These are phyloP conservation scores for Mikania micrantha DNA, from an alignment of 129 eudicot species.

Conservation along the genomic window DNA sequence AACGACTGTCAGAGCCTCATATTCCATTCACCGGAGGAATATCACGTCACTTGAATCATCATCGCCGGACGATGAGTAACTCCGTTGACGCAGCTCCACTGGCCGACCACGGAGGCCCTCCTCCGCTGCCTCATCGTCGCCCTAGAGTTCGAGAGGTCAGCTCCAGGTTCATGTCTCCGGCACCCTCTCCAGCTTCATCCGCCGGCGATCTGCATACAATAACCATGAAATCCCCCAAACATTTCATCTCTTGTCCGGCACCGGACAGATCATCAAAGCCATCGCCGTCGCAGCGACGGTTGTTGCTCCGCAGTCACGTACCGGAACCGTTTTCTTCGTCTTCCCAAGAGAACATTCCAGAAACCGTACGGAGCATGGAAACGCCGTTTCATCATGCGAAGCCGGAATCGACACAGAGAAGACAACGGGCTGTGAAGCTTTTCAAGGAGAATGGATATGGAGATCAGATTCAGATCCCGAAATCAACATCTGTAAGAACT, in stretches of 20 bases:
- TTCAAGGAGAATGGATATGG: constrained; percentile 34
- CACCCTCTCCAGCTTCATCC: constrained; percentile 25
- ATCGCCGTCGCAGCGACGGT: constrained; percentile 24
- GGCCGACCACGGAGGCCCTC: constrained; percentile 22
- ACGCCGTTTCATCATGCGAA: constrained; percentile 2
- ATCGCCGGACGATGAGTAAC: background rate
- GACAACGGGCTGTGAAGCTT: constrained; percentile 30
- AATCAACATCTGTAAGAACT: constrained; percentile 10
- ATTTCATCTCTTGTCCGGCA: constrained; percentile 19
- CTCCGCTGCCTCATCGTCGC: constrained; percentile 48
- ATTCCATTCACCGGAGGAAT: background rate
- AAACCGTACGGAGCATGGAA: constrained; percentile 41
- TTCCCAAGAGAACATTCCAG: constrained; percentile 31
- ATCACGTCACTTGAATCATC: background rate
- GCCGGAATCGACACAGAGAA: constrained; percentile 11
- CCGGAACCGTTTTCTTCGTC: constrained; percentile 10
- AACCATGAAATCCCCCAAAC: constrained; percentile 22
- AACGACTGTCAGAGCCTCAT: too few species aligned
- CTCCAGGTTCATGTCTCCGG: constrained; percentile 81
- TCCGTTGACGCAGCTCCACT: constrained; percentile 2
- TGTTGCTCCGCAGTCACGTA: constrained; percentile 15
- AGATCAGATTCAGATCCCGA: constrained; percentile 8
- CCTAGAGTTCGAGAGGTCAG: constrained; percentile 82
- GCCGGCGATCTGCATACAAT: constrained; percentile 22
- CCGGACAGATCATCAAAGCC: constrained; percentile 18